Evolutionary conservation across 2,329 filamentous ascomycete species (phyloP).

Genomic region (Fusarium succisae): DNA sequence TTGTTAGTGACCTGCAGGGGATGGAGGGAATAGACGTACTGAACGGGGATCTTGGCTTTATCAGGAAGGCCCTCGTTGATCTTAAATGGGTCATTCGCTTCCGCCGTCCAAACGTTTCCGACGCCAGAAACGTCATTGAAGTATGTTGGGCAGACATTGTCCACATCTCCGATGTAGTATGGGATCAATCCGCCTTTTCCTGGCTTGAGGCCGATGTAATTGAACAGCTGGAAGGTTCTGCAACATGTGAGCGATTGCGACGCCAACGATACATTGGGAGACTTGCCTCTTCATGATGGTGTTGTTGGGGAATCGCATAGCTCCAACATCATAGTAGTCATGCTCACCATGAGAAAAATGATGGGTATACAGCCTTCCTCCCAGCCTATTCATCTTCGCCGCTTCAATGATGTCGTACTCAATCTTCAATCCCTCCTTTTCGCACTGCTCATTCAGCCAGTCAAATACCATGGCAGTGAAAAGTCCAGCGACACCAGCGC

Average conservation of each 20-base stretch:
- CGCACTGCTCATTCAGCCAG: constrained; percentile 11
- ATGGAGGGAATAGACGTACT: neutral
- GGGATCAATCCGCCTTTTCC: constrained; percentile 23
- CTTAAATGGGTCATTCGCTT: constrained; percentile 2
- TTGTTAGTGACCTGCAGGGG: neutral
- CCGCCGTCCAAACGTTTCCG: neutral
- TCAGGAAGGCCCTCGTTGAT: constrained; percentile 16
- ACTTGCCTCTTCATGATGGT: constrained; percentile 32
- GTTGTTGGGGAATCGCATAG: constrained; percentile 53
- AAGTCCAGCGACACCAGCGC: constrained; percentile 14
- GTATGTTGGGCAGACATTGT: constrained; percentile 13
- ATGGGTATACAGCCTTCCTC: constrained; percentile 51
- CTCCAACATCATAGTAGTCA: constrained; percentile 49
- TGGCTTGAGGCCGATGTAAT: constrained; percentile 19
- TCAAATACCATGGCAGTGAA: constrained; percentile 15
- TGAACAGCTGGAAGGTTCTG: constrained; percentile 35
- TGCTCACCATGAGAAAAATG: constrained; percentile 37
- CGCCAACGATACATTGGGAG: too few species aligned
- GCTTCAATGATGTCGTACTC: constrained; percentile 52
- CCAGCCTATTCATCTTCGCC: constrained; percentile 41
- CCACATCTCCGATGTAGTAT: constrained; percentile 20
- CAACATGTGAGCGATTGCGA: rapidly evolving
- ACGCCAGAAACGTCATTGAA: constrained; percentile 13
- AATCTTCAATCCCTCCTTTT: constrained; percentile 34
- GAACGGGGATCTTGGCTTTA: neutral